A percentile compares a stretch with the other conserved stretches of the same genome.
phyloP scores from a whole-genome alignment of 73 alveolate genomes.

The Tetrahymena malaccensis region DNA sequence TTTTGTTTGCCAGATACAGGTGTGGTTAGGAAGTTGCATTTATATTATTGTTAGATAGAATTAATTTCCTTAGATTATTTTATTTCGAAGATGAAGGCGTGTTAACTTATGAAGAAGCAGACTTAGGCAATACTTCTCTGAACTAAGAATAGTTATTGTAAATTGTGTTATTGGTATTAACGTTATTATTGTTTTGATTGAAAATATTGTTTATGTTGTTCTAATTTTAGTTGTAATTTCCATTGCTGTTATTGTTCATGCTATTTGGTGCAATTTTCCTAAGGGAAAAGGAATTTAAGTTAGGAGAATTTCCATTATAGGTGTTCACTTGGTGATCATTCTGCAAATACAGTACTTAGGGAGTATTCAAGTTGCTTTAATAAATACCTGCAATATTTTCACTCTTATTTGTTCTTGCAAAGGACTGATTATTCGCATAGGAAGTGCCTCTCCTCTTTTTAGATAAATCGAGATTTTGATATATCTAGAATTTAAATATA shows the following conservation, averaged over 20 bases:
- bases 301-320: neutral
- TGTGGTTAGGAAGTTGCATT: neutral
- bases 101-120: neutral
- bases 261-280: neutral
- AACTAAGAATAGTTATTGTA: neutral
- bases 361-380: neutral
- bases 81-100: neutral
- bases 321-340: neutral
- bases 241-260: neutral
- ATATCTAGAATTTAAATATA: constrained; percentile 1
- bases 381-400: neutral
- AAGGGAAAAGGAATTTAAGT: neutral
- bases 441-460: neutral
- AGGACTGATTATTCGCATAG: neutral
- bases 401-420: neutral
- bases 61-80: neutral
- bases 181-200: neutral
- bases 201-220: neutral
- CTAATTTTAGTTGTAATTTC: neutral
- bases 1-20: neutral
- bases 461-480: neutral
- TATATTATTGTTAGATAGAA: neutral
- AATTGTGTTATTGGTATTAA: neutral
- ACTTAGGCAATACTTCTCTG: neutral
- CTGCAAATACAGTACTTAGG: neutral